phyloP scores from a whole-genome alignment of 768 basidiomycete species.

The Arthromyces matolae region DNA sequence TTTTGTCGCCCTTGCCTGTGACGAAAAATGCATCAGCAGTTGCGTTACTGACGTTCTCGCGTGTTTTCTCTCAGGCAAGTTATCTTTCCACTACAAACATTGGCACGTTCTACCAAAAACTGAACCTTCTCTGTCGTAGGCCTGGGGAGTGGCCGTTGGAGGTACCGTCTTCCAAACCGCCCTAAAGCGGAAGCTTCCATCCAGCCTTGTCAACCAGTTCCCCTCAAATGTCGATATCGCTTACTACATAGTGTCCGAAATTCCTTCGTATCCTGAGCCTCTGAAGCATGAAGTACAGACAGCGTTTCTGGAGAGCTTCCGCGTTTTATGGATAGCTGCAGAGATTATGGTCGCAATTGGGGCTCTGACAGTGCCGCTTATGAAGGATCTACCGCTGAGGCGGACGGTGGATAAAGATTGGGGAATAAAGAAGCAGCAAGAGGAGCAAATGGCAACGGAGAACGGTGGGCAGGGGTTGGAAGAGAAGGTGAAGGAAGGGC shows the following conservation, averaged over 20 bases:
- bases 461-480: not conserved
- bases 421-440: constrained; percentile 1
- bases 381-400: constrained; percentile 7
- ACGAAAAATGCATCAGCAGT: constrained; percentile 40
- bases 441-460: not conserved
- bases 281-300: constrained; percentile 12
- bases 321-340: constrained; percentile 13
- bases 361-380: constrained; percentile 1
- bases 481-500: not conserved
- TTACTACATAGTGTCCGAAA: constrained; percentile 42
- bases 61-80: constrained; percentile 32
- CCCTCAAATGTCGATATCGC: constrained; percentile 37
- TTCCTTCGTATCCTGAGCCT: constrained; percentile 31
- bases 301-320: constrained; percentile 13
- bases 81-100: not conserved
- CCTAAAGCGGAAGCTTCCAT: constrained; percentile 39
- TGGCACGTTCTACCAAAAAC: not conserved
- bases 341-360: constrained; percentile 10
- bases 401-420: constrained; percentile 9
- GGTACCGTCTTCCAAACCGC: constrained; percentile 49
- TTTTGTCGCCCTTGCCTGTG: constrained; percentile 43
- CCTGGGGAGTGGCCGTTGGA: constrained; percentile 51
- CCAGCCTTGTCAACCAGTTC: constrained; percentile 30
- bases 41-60: constrained; percentile 37
- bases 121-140: too few relatives aligned